Evolutionary conservation across 192 early-diverging fungal species (phyloP).

Genomic region (Coemansia sp.): DNA sequence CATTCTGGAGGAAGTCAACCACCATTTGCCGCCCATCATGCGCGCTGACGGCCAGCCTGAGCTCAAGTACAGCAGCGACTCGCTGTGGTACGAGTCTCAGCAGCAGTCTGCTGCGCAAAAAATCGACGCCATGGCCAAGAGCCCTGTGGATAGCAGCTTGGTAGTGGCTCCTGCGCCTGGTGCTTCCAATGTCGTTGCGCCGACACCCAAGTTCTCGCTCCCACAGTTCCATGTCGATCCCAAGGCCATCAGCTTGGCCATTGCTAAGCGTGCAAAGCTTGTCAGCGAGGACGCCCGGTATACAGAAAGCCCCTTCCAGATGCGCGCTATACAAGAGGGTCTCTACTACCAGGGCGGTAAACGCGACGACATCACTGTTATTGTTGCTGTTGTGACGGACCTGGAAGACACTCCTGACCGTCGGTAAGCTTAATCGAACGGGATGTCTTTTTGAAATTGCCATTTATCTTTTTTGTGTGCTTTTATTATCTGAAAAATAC

Average conservation of each 20-base stretch:
- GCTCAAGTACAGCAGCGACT: slow-evolving; percentile 52
- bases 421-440: slow-evolving; percentile 36
- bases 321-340: slow-evolving; percentile 91
- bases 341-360: slow-evolving; percentile 94
- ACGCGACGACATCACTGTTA: slow-evolving; percentile 89
- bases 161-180: no score
- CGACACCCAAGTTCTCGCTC: slow-evolving; percentile 31
- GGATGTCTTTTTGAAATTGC: no score
- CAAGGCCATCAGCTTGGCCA: slow-evolving; percentile 72
- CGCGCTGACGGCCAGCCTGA: slow-evolving; percentile 44
- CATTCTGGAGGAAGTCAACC: slow-evolving; percentile 83
- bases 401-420: slow-evolving; percentile 72
- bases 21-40: slow-evolving; percentile 45
- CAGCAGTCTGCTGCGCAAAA: background rate
- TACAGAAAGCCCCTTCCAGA: slow-evolving; percentile 85
- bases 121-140: background rate
- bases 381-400: slow-evolving; percentile 82
- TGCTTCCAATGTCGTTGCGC: slow-evolving; percentile 9
- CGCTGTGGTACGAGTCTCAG: slow-evolving; percentile 55
- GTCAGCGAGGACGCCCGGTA: slow-evolving; percentile 80
- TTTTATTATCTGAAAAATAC: no score
- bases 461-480: background rate
- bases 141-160: background rate
- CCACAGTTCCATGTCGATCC: slow-evolving; percentile 66
- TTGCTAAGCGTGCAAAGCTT: slow-evolving; percentile 73